A percentile compares a stretch with the other conserved stretches of the same genome.
phyloP scores from a whole-genome alignment of 2,329 filamentous ascomycete genomes.

The Ascochyta fabae region DNA sequence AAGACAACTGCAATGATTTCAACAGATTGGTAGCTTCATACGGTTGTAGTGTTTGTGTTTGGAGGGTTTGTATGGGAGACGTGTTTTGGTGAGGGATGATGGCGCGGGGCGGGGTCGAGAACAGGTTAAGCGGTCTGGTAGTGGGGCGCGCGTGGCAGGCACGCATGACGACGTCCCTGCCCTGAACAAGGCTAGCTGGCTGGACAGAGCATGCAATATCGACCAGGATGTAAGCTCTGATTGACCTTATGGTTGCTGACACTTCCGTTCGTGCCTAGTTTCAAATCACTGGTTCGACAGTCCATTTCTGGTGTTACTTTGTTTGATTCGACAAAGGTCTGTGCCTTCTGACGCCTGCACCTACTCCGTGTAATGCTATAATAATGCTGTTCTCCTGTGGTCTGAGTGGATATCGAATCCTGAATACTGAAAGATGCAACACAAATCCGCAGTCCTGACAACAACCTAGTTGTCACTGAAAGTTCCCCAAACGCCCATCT shows the following conservation, averaged over 20 bases:
- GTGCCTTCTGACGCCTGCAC: conserved; percentile 4
- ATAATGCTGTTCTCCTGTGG: neutral
- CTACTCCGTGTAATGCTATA: conserved; percentile 10
- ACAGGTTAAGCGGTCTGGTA: conserved; percentile 14
- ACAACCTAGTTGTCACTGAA: neutral
- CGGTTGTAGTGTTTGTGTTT: conserved; percentile 7
- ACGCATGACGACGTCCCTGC: conserved; percentile 20
- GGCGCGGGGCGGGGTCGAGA: conserved; percentile 16
- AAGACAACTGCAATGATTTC: neutral
- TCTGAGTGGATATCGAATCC: neutral
- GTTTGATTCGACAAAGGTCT: neutral
- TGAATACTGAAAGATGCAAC: neutral
- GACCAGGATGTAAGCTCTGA: neutral
- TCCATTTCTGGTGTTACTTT: neutral
- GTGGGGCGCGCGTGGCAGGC: conserved; percentile 20
- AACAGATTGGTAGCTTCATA: neutral
- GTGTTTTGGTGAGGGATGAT: conserved; percentile 16
- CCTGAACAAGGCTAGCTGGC: neutral
- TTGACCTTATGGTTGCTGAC: neutral
- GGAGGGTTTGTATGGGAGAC: conserved; percentile 6
- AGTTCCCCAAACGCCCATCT: conserved; percentile 8
- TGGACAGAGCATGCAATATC: neutral
- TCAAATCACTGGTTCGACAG: neutral
- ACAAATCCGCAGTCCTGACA: neutral
- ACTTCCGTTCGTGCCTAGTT: neutral